Conservation (phyloP, 2,329 filamentous ascomycete genomes). For the Leptoxyphium fumago region DNA sequence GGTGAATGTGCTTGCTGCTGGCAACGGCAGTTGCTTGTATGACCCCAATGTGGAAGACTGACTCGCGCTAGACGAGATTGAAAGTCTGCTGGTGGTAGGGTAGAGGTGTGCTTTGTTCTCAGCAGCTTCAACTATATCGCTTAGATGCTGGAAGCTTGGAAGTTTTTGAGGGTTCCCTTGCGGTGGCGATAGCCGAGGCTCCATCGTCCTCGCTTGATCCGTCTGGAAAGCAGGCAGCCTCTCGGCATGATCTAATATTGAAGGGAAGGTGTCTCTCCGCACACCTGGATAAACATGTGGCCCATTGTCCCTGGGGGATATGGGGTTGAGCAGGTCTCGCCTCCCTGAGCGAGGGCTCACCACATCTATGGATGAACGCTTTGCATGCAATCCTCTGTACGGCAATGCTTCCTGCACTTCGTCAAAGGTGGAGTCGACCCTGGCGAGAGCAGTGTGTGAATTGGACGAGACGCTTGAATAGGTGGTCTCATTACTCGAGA, state of each 20-base stretch:
- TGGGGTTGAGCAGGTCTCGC: not conserved
- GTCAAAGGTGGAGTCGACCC: not conserved
- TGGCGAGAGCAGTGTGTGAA: not conserved
- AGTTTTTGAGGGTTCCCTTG: not conserved
- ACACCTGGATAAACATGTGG: no score
- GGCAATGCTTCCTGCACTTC: not conserved
- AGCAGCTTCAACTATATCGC: conserved; percentile 10
- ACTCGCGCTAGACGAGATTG: no score
- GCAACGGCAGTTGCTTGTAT: no score
- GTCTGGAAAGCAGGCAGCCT: not conserved
- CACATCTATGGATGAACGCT: not conserved
- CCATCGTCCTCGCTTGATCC: no score
- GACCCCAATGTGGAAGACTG: no score
- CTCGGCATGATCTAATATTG: not conserved
- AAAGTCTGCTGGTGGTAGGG: no score
- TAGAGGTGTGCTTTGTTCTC: conserved; percentile 2
- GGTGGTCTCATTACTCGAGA: not conserved
- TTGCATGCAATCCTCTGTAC: not conserved
- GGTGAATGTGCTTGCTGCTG: no score
- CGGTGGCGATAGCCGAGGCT: not conserved
- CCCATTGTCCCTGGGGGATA: no score
- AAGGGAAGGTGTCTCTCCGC: not conserved
- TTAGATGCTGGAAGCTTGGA: conserved; percentile 15
- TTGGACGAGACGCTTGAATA: not conserved
- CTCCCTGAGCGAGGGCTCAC: not conserved